Evolutionary conservation across 2,329 filamentous ascomycete species (phyloP), one percentile per base, ranked within the genome.

Genomic region (Penicillium vulpinum): DNA sequence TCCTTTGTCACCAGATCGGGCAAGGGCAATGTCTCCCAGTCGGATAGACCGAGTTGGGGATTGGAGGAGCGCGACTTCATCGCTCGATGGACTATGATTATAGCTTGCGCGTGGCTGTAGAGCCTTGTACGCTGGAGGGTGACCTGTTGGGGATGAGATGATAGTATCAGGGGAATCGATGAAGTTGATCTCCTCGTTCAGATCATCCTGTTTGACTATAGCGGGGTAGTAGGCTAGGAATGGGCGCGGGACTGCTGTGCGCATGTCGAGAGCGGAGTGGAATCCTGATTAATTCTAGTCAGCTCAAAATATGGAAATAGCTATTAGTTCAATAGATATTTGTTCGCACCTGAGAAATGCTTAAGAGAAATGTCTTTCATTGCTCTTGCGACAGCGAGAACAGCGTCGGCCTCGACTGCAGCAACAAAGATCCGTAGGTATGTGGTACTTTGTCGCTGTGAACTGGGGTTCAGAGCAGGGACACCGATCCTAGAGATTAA

Each of bases 381-480:
- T 4, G 70, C 70, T 18, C 63, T 63, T n/a, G 65, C 52, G 1
- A 78, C 67, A 13, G 56, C 60, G 3, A 57, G 56, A 3, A 79
- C 64, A 0, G 66, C 62, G 1, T 64, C 63, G 15, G 62, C 51
- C 3, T 69, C 62, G 13, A 59, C 66, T 6, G 78, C 73, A 62
- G 80, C 75, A 3, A 73, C 70, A 49, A 80, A 79, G 21, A 80
- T 69, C 15, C 79, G 75, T 48, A 80, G 66, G 57, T 78, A 79
- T 3, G 77, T 79, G 2, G 78, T 81, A 39, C 77, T 75, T 3
- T 70, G 63, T 6, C 75, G 63, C 61, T 81, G 78, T 7, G 64
- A 72, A 2, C 60, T 51, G 3, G 79, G 78, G 38, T 80, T 76
- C 9, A 62, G 21, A 15, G 66, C 67, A 4, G 77, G 72, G 0